Evolutionary conservation across 1,284 basidiomycete genomes (phyloP), one percentile per base, ranked within the genome.

Genomic region (Entoloma clypeatum): DNA sequence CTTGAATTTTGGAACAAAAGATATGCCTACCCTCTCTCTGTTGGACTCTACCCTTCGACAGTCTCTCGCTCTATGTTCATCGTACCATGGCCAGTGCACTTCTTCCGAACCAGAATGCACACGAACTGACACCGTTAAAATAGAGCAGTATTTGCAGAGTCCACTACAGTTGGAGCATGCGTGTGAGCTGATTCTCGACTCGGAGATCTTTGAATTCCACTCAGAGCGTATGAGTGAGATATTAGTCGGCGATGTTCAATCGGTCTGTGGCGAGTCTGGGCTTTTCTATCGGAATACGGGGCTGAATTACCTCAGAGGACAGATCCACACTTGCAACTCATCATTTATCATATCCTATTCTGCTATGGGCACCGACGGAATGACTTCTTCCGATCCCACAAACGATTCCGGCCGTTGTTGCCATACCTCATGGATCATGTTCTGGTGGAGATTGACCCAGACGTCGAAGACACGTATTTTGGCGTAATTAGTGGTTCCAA

Each of bases 181-280:
- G 7, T 83, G 86, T 54, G 67, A 74, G 23, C 63, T 86, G 25
- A 67, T 95, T 11, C 68, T 93, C 34, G 77, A 80, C 44, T 91
- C 86, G 0, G 91, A 93, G 53, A 72, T 96, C 31, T 94, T 95
- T 53, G 63, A 75, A 4, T 92, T 86, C 56, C 89, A 95, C 58
- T 90, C 87, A 2, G 90, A 92, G 56, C 71, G 92, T 24, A 93
- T 94, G 88, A 81, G 84, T 41, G 86, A 88, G 50, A 73, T 82
- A 25, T 67, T 92, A 32, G 71, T 85, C 31, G 72, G 79, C 21
- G 83, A 91, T 47, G 78, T 79, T 5, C 74, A 79, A 56, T 70
- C 74, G 58, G 86, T 87, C 55, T 53, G 84, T 61, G 17, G 17
- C 7, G 11, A 5, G n/a, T n/a, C n/a, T n/a, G 33, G 28, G 10